These are phyloP conservation scores for Magnusiomyces ingens DNA, from an alignment of 1,139 yeast genomes.

Conservation along the genomic window DNA sequence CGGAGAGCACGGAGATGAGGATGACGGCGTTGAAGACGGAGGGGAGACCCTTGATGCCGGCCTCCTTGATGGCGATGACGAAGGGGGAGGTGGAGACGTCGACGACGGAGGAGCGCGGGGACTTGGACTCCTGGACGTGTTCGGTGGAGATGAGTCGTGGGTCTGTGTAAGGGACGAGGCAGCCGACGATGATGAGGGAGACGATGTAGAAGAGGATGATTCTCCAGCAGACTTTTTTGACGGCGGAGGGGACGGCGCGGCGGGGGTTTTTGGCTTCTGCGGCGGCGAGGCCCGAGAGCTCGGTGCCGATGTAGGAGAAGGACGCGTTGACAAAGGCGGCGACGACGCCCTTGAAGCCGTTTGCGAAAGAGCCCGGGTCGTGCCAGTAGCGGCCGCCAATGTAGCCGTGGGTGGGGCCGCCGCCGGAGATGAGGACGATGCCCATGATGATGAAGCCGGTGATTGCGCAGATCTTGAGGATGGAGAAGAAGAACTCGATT, in stretches of 20 bases:
- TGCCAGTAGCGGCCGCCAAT: constrained; percentile 61
- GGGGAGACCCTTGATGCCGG: constrained; percentile 53
- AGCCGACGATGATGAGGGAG: constrained; percentile 54
- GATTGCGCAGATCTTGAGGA: constrained; percentile 56
- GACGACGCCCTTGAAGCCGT: constrained; percentile 75
- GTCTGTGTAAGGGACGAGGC: constrained; percentile 60
- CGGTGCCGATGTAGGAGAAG: constrained; percentile 81
- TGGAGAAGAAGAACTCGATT: constrained; percentile 63
- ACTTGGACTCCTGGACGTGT: constrained; percentile 38
- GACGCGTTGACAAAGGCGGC: constrained; percentile 81
- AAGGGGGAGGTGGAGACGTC: constrained; percentile 64
- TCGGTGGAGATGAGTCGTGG: constrained; percentile 38
- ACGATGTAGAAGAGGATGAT: constrained; percentile 57
- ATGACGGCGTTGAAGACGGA: constrained; percentile 68
- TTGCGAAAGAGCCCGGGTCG: constrained; percentile 54
- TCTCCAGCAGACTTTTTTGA: constrained; percentile 69
- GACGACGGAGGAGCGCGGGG: constrained; percentile 52
- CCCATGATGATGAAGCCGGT: constrained; percentile 61
- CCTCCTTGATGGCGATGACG: constrained; percentile 56
- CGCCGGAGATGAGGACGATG: constrained; percentile 57
- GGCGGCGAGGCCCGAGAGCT: constrained; percentile 72
- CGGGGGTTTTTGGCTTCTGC: constrained; percentile 52
- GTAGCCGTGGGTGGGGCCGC: constrained; percentile 56
- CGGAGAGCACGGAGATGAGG: constrained; percentile 58
- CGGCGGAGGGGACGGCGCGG: constrained; percentile 65